Evolutionary conservation across 2,329 filamentous ascomycete species (phyloP), one percentile per base, ranked within the genome.

Genomic region (Colletotrichum somersetense): DNA sequence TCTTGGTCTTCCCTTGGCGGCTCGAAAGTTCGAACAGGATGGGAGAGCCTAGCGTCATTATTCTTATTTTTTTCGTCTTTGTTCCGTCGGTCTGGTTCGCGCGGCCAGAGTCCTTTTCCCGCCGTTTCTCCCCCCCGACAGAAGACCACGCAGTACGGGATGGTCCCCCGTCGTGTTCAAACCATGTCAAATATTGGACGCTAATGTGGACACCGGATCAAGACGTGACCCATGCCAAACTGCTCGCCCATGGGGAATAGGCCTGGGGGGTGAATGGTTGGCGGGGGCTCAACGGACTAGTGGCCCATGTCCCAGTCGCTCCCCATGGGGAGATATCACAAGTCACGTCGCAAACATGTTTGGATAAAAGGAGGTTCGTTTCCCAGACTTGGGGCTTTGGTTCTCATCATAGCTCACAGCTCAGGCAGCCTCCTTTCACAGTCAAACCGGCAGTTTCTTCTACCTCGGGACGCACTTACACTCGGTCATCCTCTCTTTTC

Each of bases 231-330:
- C 66, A 50, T 57, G 58, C 42, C 23, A 42, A 52, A n/a, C 40
- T 23, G 26, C 26, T 18, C 26, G 18, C 46, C 50, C 52, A 57
- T 23, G 59, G 8, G 50, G 59, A 64, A 40, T 20, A 12, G n/a
- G n/a, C 42, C 66, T 26, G 66, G 59, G 66, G 66, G 59, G 66
- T 64, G 66, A 58, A 58, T 64, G 52, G 57, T 35, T 57, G 66
- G 66, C 3, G 30, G 4, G 58, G 59, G 44, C 50, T 64, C 40
- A 64, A 68, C 33, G 40, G 52, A 48, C n/a, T 18, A 30, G 23
- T 12, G 20, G 40, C n/a, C 40, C 59, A 18, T 33, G 26, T 64
- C 62, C 48, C 52, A n/a, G 62, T 42, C n/a, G 38, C 38, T 46
- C n/a, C 66, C 66, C 66, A 50, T 68, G 66, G 44, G 66, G 52